A percentile compares a stretch with the other conserved stretches of the same genome.
Conservation (phyloP, 768 basidiomycete species). For the Lactarius sanguifluus region DNA sequence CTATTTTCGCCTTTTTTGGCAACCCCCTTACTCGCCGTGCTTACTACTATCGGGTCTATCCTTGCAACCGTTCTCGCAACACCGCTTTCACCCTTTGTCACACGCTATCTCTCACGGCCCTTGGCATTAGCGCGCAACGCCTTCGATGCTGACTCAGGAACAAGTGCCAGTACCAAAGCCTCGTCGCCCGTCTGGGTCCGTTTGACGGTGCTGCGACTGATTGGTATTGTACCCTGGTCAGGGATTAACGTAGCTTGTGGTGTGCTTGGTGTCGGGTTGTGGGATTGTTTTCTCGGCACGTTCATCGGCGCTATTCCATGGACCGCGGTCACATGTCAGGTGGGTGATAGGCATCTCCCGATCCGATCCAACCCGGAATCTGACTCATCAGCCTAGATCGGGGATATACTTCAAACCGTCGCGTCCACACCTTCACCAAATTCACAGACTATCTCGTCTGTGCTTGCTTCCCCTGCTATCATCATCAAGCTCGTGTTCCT, state of each 20-base stretch:
- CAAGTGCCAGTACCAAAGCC: slow-evolving; percentile 38
- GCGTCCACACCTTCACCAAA: slow-evolving; percentile 69
- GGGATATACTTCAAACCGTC: slow-evolving; percentile 83
- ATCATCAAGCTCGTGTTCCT: slow-evolving; percentile 81
- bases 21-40: slow-evolving; percentile 73
- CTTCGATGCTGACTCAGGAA: slow-evolving; percentile 64
- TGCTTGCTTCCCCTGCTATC: slow-evolving; percentile 82
- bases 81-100: slow-evolving; percentile 82
- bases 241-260: slow-evolving; percentile 97
- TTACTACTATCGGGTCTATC: slow-evolving; percentile 86
- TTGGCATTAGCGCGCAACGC: slow-evolving; percentile 82
- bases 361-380: neutral
- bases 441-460: slow-evolving; percentile 76
- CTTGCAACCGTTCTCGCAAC: slow-evolving; percentile 77
- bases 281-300: slow-evolving; percentile 74
- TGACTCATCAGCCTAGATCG: slow-evolving; percentile 50
- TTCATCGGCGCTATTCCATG: slow-evolving; percentile 86
- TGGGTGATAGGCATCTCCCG: slow-evolving; percentile 37
- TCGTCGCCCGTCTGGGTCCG: slow-evolving; percentile 69
- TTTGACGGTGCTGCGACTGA: slow-evolving; percentile 80
- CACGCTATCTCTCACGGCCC: slow-evolving; percentile 78
- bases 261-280: slow-evolving; percentile 76
- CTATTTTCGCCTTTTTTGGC: slow-evolving; percentile 82
- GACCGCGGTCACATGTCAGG: slow-evolving; percentile 92
- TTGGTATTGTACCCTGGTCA: slow-evolving; percentile 95